Evolutionary conservation across 2,329 filamentous ascomycete species (phyloP), one percentile per base, ranked within the genome.

Genomic region (Colletotrichum cuscutae): DNA sequence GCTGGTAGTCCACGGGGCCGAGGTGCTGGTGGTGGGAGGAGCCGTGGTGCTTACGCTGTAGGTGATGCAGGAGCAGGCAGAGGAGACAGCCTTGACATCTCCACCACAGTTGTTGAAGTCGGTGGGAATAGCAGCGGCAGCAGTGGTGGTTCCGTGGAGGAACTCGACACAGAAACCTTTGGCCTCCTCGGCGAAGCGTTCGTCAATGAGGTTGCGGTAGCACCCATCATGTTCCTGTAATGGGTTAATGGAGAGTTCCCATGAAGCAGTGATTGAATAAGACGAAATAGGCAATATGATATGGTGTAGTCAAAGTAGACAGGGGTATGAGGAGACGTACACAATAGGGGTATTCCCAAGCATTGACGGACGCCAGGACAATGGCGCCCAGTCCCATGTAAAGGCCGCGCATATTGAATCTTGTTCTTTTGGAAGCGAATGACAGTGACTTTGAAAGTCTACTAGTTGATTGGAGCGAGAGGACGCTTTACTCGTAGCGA

Each of bases 11-110:
- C 28, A 35, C 5, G 19, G 60, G 15, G 30, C 24, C 11, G 66
- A 46, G n/a, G 32, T 60, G 42, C 37, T 65, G 13, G 59, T 73
- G 19, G 66, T 71, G 32, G 28, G 49, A 15, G 68, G 46, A 11
- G 62, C 62, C 11, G 69, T 72, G 57, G 28, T 63, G 30, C 56
- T 73, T 22, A 73, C 28, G 57, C 30, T 59, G 76, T 83, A 82
- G 68, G 79, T 78, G 76, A 83, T 77, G 77, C 81, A 83, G 6
- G 81, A 82, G 78, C 82, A 83, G 57, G 80, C 81, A 54, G 82
- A 83, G 74, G 77, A 79, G 54, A 80, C 74, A 15, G 68, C 73
- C 22, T 52, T 58, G 30, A 74, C 22, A 15, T 74, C 65, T 52
- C 64, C 71, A 28, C 61, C 60, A 71, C 82, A 83, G 77, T 80